A percentile compares a stretch with the other conserved stretches of the same genome.
These are phyloP conservation scores for Botryotinia globosa DNA, from an alignment of 2,329 filamentous ascomycete species.

Conservation along the genomic window DNA sequence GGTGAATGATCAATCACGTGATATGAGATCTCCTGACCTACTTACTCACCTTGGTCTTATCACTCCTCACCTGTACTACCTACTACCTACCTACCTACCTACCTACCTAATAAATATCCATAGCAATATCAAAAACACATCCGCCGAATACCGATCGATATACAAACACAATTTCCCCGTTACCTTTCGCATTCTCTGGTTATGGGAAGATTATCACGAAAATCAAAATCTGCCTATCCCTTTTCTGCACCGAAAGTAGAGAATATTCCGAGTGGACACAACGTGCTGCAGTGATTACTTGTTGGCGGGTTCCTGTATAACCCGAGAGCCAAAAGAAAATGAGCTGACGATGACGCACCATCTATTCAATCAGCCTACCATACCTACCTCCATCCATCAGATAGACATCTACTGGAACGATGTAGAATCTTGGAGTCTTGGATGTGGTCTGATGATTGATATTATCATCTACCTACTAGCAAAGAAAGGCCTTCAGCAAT, in stretches of 20 bases:
- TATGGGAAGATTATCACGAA: not conserved
- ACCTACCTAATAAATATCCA: no score
- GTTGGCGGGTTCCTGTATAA: not conserved
- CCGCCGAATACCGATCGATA: slow-evolving; percentile 7
- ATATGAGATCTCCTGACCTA: not conserved
- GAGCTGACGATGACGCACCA: slow-evolving; percentile 1
- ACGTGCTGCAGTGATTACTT: not conserved
- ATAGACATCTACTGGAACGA: not conserved
- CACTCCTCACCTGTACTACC: not conserved
- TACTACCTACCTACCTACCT: no score
- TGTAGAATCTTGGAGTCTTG: not conserved
- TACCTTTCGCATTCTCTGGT: not conserved
- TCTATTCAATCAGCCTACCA: not conserved
- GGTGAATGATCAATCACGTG: not conserved
- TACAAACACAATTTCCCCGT: not conserved
- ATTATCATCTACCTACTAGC: rapidly evolving
- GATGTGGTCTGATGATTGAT: not conserved
- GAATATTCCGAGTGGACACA: not conserved
- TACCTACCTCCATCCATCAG: no score
- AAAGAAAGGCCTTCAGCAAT: no score
- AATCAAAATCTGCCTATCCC: not conserved
- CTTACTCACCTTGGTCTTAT: not conserved
- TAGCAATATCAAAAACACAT: not conserved
- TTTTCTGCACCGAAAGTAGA: not conserved
- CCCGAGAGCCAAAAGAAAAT: not conserved